phyloP scores from a whole-genome alignment of 2,329 filamentous ascomycete genomes.

The Aspergillus sp. region DNA sequence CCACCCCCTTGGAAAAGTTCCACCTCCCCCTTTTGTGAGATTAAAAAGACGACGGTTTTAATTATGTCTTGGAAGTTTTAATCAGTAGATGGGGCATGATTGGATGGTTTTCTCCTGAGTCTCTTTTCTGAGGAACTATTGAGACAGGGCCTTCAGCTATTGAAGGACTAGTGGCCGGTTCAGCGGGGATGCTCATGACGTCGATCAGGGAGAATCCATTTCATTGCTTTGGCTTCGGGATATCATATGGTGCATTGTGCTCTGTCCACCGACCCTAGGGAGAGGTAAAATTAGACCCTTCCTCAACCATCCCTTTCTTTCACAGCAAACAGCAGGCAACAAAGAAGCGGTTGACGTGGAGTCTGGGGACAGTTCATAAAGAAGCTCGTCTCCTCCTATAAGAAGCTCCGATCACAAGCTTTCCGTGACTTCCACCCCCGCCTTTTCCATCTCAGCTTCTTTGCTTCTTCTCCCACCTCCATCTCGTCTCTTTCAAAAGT shows the following conservation, averaged over 20 bases:
- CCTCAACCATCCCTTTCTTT: background rate
- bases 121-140: conserved; percentile 11
- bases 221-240: background rate
- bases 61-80: background rate
- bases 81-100: background rate
- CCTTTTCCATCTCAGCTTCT: conserved; percentile 7
- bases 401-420: conserved; percentile 8
- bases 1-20: conserved; percentile 1
- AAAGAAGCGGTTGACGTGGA: background rate
- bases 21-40: background rate
- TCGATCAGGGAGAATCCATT: conserved; percentile 13
- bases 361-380: background rate
- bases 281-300: background rate
- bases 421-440: conserved; percentile 10
- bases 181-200: conserved; percentile 13
- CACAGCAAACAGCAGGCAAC: background rate
- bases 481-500: conserved; percentile 3
- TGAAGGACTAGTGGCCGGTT: conserved; percentile 14
- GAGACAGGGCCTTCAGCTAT: conserved; percentile 15
- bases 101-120: background rate
- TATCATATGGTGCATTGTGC: background rate
- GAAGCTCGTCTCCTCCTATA: background rate
- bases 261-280: background rate
- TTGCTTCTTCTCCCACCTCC: conserved; percentile 1
- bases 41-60: background rate